Base-by-base conservation (phyloP, 371 early-diverging fungal genomes). In the Rhizomucor pusillus region DNA sequence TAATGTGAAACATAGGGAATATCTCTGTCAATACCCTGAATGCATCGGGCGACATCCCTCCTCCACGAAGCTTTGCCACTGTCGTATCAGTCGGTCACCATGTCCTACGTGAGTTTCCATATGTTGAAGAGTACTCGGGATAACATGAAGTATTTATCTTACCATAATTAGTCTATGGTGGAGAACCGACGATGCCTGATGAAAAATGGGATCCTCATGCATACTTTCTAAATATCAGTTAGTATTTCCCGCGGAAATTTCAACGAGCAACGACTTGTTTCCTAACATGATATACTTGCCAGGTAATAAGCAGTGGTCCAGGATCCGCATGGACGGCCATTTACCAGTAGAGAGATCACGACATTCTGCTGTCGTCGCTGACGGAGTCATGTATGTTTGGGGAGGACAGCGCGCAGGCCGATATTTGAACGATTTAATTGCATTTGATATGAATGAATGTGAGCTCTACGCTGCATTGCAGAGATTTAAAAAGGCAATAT, bases 331-430 rank as follows among this genome's bases (percentile, higher is more conserved):
- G 65, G 80, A 81, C 37, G 87, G 86, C 10, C 67, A 65, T 36
- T 54, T 71, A 34, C 86, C 87, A 25, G 57, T 62, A 12, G 89
- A 88, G 33, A 81, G 90, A 56, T 81, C 79, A 57, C 86, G 86
- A 22, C 90, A 90, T 64, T 66, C 87, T 11, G 81, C 83, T 5
- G 79, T 81, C 39, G 70, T 80, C 19, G 67, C 79, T 22, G 85
- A 86, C 7, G 81, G 84, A 19, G 75, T 79, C 29, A 79, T 90
- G 71, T 88, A 82, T 55, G 69, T 90, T 47, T 85, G 82, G 69
- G 89, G 91, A 52, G 91, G 91, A 2, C 84, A 84, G 19, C 66
- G 71, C n/a, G 80, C 83, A 23, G 83, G 87, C 18, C 72, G 79
- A 46, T 88, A 82, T 48, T 66, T 88, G 49, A 81, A 85, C 56